Evolutionary conservation across 495 filamentous ascomycete genomes (phyloP).

Genomic region (Entonaema liquescens): DNA sequence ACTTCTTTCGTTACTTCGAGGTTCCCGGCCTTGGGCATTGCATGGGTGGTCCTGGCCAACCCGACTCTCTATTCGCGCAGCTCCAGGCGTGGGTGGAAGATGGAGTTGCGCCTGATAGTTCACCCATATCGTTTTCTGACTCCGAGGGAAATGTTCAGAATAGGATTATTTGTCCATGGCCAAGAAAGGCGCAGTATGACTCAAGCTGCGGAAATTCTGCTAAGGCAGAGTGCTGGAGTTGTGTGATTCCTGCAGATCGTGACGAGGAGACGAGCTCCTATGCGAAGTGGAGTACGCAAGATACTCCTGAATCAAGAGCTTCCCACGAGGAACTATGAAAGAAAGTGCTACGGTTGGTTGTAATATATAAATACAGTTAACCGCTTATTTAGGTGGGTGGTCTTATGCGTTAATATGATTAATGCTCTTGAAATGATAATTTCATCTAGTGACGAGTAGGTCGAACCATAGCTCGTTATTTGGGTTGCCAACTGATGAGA

Average conservation of each 20-base stretch:
- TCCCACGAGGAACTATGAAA: background rate
- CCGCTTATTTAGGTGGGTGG: no score
- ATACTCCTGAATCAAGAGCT: no score
- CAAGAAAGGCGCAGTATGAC: constrained; percentile 1
- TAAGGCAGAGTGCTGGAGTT: constrained; percentile 15
- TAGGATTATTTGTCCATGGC: constrained; percentile 9
- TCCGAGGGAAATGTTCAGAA: background rate
- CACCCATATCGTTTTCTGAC: constrained; percentile 9
- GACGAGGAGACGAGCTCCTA: no score
- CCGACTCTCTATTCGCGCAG: constrained; percentile 13
- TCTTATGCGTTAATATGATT: no score
- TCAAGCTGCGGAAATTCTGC: constrained; percentile 1
- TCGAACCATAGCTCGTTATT: no score
- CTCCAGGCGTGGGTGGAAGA: constrained; percentile 36
- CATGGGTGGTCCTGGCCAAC: constrained; percentile 24
- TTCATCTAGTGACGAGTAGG: no score
- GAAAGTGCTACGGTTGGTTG: no score
- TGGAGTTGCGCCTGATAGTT: constrained; percentile 26
- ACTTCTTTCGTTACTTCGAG: constrained; percentile 28
- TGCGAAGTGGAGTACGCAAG: no score
- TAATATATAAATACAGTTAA: no score
- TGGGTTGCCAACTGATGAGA: no score
- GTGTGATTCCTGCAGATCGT: no score
- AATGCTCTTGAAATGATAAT: background rate
- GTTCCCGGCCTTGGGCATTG: constrained; percentile 33